phyloP scores from a whole-genome alignment of 352 stramenopile genomes.

The Pythium coloratum region DNA sequence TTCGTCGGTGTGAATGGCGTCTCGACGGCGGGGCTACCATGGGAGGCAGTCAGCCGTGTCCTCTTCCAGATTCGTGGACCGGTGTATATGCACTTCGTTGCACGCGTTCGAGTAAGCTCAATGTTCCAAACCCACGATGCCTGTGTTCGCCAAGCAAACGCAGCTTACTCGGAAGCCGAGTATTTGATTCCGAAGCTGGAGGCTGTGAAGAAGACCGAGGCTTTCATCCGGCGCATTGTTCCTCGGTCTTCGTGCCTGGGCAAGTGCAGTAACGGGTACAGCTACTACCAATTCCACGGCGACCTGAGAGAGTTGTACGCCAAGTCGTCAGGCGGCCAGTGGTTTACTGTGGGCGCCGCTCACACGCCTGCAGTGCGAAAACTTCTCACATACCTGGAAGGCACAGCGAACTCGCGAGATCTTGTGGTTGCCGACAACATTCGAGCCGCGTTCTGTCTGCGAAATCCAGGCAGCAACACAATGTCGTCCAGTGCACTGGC shows the following conservation, averaged over 20 bases:
- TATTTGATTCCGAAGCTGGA: conserved; percentile 48
- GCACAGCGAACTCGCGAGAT: background rate
- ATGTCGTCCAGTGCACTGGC: background rate
- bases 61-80: conserved; percentile 24
- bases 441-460: background rate
- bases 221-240: conserved; percentile 59
- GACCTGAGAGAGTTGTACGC: conserved; percentile 59
- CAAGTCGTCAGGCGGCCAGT: conserved; percentile 47
- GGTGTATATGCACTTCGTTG: conserved; percentile 54
- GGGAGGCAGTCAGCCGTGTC: conserved; percentile 14
- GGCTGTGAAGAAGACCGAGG: conserved; percentile 52
- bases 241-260: conserved; percentile 62
- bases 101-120: conserved; percentile 26
- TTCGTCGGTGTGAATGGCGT: conserved; percentile 70
- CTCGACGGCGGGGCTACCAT: conserved; percentile 28
- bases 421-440: conserved; percentile 17
- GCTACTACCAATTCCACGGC: conserved; percentile 68
- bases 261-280: conserved; percentile 48
- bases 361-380: conserved; percentile 31
- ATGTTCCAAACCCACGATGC: conserved; percentile 53
- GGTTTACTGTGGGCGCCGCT: conserved; percentile 34
- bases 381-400: conserved; percentile 59
- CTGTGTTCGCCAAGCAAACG: conserved; percentile 63
- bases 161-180: conserved; percentile 62
- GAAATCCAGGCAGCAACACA: background rate